Evolutionary conservation across 2,329 filamentous ascomycete species (phyloP), one percentile per base, ranked within the genome.

Genomic region (Hymenoscyphus albidus): DNA sequence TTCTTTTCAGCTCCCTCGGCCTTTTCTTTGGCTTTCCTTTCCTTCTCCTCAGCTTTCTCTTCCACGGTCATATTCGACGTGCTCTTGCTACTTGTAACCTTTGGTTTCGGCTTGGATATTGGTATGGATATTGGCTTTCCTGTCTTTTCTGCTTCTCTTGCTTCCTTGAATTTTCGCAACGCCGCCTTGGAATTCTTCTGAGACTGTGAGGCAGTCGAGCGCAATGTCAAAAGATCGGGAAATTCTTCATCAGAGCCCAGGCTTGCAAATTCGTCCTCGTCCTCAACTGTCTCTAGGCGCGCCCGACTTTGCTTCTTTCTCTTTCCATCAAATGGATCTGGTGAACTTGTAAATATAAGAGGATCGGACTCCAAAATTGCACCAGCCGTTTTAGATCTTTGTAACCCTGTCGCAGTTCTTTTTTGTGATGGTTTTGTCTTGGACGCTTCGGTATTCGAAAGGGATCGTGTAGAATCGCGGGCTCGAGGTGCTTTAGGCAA

Each of bases 381-480:
- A 51, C 44, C 44, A 51, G 65, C 40, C 72, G 72, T 13, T 70
- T n/a, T 59, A 70, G 65, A 77, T 9, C 76, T 72, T 14, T 64
- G 56, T 14, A 51, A n/a, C 42, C 32, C n/a, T 35, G 27, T 22
- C 6, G 22, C 44, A 32, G 42, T 40, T 58, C 22, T 54, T 22
- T 42, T 18, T 35, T n/a, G 14, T 16, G 58, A 9, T 12, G 42
- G 39, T 16, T 51, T 51, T 76, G 40, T 74, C 58, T 76, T 75
- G 39, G 76, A 74, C 32, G 77, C 74, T 55, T 77, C 70, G 14
- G 74, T 72, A 65, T 78, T 76, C 4, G 76, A 72, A 27, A 72
- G 62, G 6, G 67, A 58, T 39, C 66, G 56, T 40, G 59, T 67
- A 38, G 56, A 66, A 14, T 63, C 57, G 16, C 62, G 55, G 12